A percentile compares a stretch with the other conserved stretches of the same genome.
Evolutionary conservation across 2,329 filamentous ascomycete genomes (phyloP).

Genomic region (Penicillium frequentans): DNA sequence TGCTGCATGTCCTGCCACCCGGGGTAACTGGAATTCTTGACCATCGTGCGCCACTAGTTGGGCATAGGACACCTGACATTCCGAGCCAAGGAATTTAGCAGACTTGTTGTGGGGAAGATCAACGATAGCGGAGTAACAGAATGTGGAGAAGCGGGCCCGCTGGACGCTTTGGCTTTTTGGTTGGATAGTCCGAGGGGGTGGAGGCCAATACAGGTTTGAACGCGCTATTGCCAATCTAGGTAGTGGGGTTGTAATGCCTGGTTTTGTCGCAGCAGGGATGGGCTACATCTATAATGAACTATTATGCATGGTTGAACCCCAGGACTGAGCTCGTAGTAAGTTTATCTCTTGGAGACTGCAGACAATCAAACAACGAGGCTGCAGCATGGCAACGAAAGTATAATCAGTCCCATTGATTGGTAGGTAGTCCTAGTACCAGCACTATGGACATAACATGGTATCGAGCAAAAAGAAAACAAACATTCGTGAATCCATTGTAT

Average conservation of each 20-base stretch:
- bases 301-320: not conserved
- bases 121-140: conserved; percentile 3
- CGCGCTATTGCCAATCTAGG: not conserved
- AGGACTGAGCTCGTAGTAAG: not conserved
- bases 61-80: not conserved
- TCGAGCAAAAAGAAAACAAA: conserved; percentile 3
- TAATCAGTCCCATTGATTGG: not conserved
- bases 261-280: not conserved
- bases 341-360: not conserved
- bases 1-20: not conserved
- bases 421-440: not conserved
- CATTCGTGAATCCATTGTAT: conserved; percentile 7
- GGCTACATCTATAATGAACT: not conserved
- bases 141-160: conserved; percentile 15
- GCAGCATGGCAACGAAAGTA: not conserved
- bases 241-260: not conserved
- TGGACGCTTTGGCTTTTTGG: not conserved
- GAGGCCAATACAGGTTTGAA: not conserved
- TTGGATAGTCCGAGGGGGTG: not conserved
- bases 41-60: not conserved
- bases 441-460: conserved; percentile 4
- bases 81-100: not conserved
- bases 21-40: not conserved
- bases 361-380: not conserved
- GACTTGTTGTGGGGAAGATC: conserved; percentile 13